Evolutionary conservation across 306 rosid genomes (phyloP), one percentile per base, ranked within the genome.

Genomic region (Astragalus membranaceus): DNA sequence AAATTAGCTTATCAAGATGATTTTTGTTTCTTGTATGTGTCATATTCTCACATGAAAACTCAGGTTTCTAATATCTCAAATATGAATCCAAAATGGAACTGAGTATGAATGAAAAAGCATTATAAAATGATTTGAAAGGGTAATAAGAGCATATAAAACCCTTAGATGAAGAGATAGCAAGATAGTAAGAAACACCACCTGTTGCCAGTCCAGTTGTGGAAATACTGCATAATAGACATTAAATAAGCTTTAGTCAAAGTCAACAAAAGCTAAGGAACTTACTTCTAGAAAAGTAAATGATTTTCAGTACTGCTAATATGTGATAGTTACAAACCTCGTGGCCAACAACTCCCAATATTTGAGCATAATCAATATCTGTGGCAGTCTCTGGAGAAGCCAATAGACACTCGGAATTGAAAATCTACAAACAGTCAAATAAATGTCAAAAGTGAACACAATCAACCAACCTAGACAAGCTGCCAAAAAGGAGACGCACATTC

Each of bases 151-250:
- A 50, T 32, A 30, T 75, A 66, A 39, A 41, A 65, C 37, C 65
- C 51, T 30, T 8, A 53, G 76, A 67, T 15, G 48, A 32, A 74
- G 76, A 52, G 73, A 36, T 50, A 49, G 78, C 33, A 52, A 49
- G 68, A 60, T 39, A 29, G 48, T 33, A 56, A 5, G 60, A 30
- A 70, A 81, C 53, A 55, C 54, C 80, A 94, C 99, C 99, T 94
- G 88, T 94, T 94, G 78, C 99, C 99, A 56, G 99, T 94, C 97
- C 97, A 94, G 83, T 94, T 94, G 88, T 94, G 99, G 84, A 94
- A 91, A 79, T 94, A 94, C 99, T 94, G 99, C 96, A 86, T 17
- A 35, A 68, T 12, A 81, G 36, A 69, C 61, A 78, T 75, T n/a
- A 78, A 49, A 72, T 52, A n/a, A 58, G 55, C 51, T 41, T 64